Percentiles rank a stretch among this genome's conserved stretches.
phyloP scores from a whole-genome alignment of 495 filamentous ascomycete genomes.

The Echria macrotheca region DNA sequence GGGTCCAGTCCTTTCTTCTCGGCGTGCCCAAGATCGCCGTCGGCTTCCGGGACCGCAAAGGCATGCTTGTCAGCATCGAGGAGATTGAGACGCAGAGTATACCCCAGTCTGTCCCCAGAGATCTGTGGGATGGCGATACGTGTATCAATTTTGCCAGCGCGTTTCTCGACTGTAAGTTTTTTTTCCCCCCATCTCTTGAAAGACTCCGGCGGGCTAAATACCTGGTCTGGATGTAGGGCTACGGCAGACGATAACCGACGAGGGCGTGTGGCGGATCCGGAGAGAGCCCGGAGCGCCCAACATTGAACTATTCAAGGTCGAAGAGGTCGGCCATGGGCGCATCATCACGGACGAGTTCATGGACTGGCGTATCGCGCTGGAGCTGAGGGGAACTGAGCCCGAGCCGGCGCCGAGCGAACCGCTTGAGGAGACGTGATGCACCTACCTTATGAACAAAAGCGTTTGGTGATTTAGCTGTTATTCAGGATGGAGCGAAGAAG shows the following conservation, averaged over 20 bases:
- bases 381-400: constrained; percentile 13
- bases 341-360: constrained; percentile 75
- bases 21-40: constrained; percentile 89
- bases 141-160: constrained; percentile 82
- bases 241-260: constrained; percentile 56
- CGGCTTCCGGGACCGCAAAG: constrained; percentile 72
- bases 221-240: no score
- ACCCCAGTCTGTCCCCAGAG: constrained; percentile 58
- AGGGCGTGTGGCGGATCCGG: constrained; percentile 80
- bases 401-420: not conserved
- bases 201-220: no score
- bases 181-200: not conserved
- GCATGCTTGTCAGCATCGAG: constrained; percentile 63
- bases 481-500: no score
- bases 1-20: constrained; percentile 92
- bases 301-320: constrained; percentile 68
- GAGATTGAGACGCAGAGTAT: constrained; percentile 75
- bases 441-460: no score
- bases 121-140: constrained; percentile 78
- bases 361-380: constrained; percentile 60
- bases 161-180: constrained; percentile 63
- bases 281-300: constrained; percentile 46
- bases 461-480: no score
- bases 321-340: constrained; percentile 66
- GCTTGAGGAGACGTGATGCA: not conserved